Evolutionary conservation across 2,329 filamentous ascomycete genomes (phyloP).

Genomic region (Epichloe typhina): DNA sequence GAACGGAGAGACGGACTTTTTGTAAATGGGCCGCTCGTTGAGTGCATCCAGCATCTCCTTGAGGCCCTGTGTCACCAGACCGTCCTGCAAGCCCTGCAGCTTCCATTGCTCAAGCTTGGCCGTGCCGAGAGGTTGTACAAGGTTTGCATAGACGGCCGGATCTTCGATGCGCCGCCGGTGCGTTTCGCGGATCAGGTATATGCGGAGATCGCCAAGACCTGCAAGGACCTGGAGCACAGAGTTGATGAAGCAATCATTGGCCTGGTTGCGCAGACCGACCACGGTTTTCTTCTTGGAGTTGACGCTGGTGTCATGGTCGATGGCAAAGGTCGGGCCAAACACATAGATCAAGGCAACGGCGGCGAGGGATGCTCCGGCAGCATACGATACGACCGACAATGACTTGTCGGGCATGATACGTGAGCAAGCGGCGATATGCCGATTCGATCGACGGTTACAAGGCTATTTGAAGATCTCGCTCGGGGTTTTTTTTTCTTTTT

Average conservation of each 20-base stretch:
- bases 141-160: conserved; percentile 55
- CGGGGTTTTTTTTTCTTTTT: background rate
- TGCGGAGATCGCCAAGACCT: conserved; percentile 72
- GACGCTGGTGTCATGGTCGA: conserved; percentile 64
- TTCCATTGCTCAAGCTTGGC: conserved; percentile 42
- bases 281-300: conserved; percentile 66
- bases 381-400: conserved; percentile 58
- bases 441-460: conserved; percentile 5
- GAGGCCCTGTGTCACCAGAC: conserved; percentile 70
- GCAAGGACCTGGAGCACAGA: conserved; percentile 88
- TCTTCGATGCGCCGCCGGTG: conserved; percentile 75
- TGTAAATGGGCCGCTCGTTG: conserved; percentile 86
- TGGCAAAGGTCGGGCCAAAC: conserved; percentile 91
- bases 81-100: conserved; percentile 58
- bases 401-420: conserved; percentile 24
- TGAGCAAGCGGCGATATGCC: background rate
- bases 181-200: conserved; percentile 86
- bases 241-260: conserved; percentile 96
- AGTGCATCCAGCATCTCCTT: conserved; percentile 87
- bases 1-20: conserved; percentile 83
- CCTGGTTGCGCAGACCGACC: conserved; percentile 77
- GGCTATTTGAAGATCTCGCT: background rate
- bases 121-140: conserved; percentile 36
- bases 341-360: conserved; percentile 94
- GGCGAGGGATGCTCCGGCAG: conserved; percentile 86